These are phyloP conservation scores for Penicillium verrucosum DNA, from an alignment of 2,329 filamentous ascomycete species.

Conservation along the genomic window DNA sequence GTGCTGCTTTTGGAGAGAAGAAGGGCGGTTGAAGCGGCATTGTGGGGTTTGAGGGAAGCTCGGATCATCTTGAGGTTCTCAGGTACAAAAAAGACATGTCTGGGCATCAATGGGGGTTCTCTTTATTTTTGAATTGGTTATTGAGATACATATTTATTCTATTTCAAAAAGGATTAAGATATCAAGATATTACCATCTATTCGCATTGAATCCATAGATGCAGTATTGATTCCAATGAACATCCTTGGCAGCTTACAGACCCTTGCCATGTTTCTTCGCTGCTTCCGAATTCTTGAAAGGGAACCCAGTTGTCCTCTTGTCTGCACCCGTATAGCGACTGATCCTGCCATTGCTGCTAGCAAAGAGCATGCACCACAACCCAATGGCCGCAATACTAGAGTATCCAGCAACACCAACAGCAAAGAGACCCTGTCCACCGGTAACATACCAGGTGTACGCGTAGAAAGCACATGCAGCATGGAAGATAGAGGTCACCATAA, in stretches of 20 bases:
- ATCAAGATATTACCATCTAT: background rate
- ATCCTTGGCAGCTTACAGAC: constrained; percentile 3
- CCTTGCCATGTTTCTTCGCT: constrained; percentile 48
- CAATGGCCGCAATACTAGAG: constrained; percentile 57
- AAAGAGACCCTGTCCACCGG: constrained; percentile 56
- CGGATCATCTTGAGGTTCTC: constrained; percentile 4
- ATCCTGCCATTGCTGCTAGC: constrained; percentile 56
- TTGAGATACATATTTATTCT: background rate
- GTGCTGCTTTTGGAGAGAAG: constrained; percentile 32
- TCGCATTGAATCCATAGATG: background rate
- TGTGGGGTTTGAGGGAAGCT: constrained; percentile 11
- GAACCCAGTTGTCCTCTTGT: constrained; percentile 64
- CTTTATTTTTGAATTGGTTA: background rate
- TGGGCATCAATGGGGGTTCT: background rate
- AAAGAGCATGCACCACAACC: constrained; percentile 63
- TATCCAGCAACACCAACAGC: constrained; percentile 59
- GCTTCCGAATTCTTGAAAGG: constrained; percentile 62
- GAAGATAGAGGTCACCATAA: constrained; percentile 65
- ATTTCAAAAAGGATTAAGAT: background rate
- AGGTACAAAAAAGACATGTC: background rate
- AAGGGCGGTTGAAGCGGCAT: constrained; percentile 28
- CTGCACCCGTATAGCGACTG: constrained; percentile 61
- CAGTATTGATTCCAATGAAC: background rate
- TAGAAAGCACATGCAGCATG: constrained; percentile 63
- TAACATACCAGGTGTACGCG: constrained; percentile 65